Evolutionary conservation across 2,329 filamentous ascomycete species (phyloP).

Genomic region (Pestalotiopsis sp.): DNA sequence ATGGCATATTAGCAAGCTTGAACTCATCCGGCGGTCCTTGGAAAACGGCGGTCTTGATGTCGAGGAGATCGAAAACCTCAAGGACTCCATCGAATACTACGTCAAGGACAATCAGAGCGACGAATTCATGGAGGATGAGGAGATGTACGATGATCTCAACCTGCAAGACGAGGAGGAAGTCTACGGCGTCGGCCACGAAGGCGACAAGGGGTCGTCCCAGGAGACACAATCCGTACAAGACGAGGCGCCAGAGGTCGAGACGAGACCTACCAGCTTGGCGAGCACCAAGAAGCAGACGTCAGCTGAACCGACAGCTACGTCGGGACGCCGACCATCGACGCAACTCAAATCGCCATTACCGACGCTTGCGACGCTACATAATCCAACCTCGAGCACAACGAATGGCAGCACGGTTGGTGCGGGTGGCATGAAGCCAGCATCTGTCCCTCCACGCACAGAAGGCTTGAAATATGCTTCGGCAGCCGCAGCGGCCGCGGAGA

Average conservation of each 20-base stretch:
- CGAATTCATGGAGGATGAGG: slow-evolving; percentile 93
- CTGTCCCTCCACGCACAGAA: slow-evolving; percentile 81
- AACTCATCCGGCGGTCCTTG: slow-evolving; percentile 84
- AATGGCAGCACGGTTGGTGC: slow-evolving; percentile 54
- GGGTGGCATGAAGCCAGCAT: slow-evolving; percentile 85
- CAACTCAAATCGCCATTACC: slow-evolving; percentile 94
- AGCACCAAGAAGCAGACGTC: slow-evolving; percentile 49
- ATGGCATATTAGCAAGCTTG: slow-evolving; percentile 92
- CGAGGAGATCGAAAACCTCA: slow-evolving; percentile 83
- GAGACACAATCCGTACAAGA: slow-evolving; percentile 92
- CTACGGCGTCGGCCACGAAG: slow-evolving; percentile 79
- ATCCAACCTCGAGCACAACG: slow-evolving; percentile 63
- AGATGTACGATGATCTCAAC: slow-evolving; percentile 91
- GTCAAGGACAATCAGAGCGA: slow-evolving; percentile 86
- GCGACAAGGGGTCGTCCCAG: slow-evolving; percentile 91
- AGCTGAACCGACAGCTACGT: slow-evolving; percentile 58
- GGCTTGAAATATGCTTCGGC: slow-evolving; percentile 96
- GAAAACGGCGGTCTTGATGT: slow-evolving; percentile 92
- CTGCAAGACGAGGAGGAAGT: slow-evolving; percentile 89
- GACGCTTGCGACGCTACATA: slow-evolving; percentile 88
- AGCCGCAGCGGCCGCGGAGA: slow-evolving; percentile 88
- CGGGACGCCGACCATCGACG: slow-evolving; percentile 74
- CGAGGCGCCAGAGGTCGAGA: slow-evolving; percentile 67
- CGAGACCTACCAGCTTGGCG: slow-evolving; percentile 45
- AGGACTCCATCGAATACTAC: slow-evolving; percentile 94